Evolutionary conservation across 1,139 yeast genomes (phyloP).

Genomic region (Zygotorulaspora mrakii): DNA sequence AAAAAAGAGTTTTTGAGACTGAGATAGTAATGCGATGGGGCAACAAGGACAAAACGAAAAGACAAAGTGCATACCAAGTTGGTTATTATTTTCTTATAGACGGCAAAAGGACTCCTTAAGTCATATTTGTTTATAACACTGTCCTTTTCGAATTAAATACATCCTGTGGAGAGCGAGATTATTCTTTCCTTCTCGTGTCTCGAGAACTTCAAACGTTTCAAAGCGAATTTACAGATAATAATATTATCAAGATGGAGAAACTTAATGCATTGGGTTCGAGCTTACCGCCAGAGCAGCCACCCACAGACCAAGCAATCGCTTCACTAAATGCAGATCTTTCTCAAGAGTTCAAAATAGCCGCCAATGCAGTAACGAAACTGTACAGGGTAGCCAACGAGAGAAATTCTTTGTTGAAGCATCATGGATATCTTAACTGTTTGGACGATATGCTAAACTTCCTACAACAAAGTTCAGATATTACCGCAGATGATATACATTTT

Average conservation of each 20-base stretch:
- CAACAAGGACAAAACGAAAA: too few relatives aligned
- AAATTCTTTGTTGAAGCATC: slow-evolving; percentile 28
- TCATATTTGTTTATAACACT: too few relatives aligned
- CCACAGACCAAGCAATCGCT: slow-evolving; percentile 29
- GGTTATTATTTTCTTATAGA: too few relatives aligned
- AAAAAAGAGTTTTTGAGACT: too few relatives aligned
- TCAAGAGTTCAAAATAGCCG: slow-evolving; percentile 33
- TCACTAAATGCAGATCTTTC: slow-evolving; percentile 25
- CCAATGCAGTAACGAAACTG: slow-evolving; percentile 32
- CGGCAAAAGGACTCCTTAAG: too few relatives aligned
- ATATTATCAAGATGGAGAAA: slow-evolving; percentile 23
- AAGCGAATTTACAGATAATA: too few relatives aligned
- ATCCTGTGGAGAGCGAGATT: too few relatives aligned
- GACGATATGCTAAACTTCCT: slow-evolving; percentile 23
- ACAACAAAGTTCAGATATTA: slow-evolving; percentile 10
- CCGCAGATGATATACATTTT: slow-evolving; percentile 19
- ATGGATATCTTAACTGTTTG: slow-evolving; percentile 29
- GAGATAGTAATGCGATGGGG: too few relatives aligned
- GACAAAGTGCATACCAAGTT: too few relatives aligned
- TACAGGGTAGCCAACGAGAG: slow-evolving; percentile 31
- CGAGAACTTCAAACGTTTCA: not conserved
- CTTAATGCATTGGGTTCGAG: slow-evolving; percentile 24
- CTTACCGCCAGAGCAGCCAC: slow-evolving; percentile 33
- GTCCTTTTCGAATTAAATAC: too few relatives aligned
- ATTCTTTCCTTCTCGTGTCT: too few relatives aligned